Base-by-base conservation (phyloP, 345 rosid species). In the Gossypium stocksii region DNA sequence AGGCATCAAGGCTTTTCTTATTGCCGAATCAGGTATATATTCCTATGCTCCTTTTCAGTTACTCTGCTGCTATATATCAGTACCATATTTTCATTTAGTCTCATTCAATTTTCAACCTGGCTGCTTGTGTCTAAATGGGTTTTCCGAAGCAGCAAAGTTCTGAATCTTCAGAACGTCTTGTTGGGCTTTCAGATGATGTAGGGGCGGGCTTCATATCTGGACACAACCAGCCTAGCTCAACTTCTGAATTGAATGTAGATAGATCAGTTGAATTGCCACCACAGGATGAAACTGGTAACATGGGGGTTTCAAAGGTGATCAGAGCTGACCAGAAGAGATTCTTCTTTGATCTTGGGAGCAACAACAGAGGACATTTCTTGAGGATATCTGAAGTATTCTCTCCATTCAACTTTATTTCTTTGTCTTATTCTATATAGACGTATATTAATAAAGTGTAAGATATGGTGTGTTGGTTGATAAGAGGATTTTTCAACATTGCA, bases 161-260 rank as follows among this genome's bases (percentile, higher is more conserved):
- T 61, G 98, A 90, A 83, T 76, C 83, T 81, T 81, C 91, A 70
- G 97, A 90, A 82, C 90, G 77, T 68, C 70, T 91, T 60, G 94
- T 84, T 80, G 99, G 97, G 72, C 97, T 94, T 70, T 94, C 98
- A 9, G 95, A 95, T 85, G 99, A 95, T 80, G 99, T 95, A 3
- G 99, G 98, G 75, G 99, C 98, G 77, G 99, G 99, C 73, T 95
- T 95, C 82, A 95, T 95, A 81, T 84, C 99, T 80, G 99, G 99
- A 48, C 93, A 92, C 70, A 86, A 82, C 70, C 99, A 94, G 74
- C 87, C 92, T 45, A 79, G 83, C 78, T 75, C 94, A 49, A 81
- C 89, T 80, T 86, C 96, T 46, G 97, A 92, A 58, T 78, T 86
- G 80, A 86, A 83, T 79, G 89, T 77, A 51, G 98, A 95, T 45